Base-by-base conservation (phyloP, 208 protist species). In the Crithidia bombi region DNA sequence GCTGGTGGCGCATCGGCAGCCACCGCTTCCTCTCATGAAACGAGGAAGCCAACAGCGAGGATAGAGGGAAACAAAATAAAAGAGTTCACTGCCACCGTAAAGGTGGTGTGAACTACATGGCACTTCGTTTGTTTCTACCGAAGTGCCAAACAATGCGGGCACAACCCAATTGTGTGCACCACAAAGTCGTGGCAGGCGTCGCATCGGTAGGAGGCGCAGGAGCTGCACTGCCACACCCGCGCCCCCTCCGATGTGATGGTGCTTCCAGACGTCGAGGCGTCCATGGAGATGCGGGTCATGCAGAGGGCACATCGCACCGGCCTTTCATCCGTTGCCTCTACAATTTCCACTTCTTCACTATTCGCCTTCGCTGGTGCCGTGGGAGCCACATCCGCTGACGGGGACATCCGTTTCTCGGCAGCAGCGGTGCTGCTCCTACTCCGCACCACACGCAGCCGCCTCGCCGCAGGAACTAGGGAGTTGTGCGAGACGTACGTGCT, bases 401-500 rank as follows among this genome's bases (percentile, higher is more conserved):
- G 2, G 6, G 23, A 5, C 43, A 35, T 12, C 39, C 12, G 1
- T 44, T 6, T 19, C 23, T 14, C 7, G 19, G 30, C 15, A 47
- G 17, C 43, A 47, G 36, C 28, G 28, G 33, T 15, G n/a, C 33
- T 19, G 43, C 33, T 58, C 44, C 6, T 39, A 11, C 33, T 28
- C 0, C 28, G 33, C 35, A 69, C 44, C 14, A 68, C 63, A 14
- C 62, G 70, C 6, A 76, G 55, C 26, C 9, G 33, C 44, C 32
- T 56, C 47, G 69, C 67, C 12, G 78, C 71, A 19, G 87, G 75
- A 17, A 86, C 70, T 23, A 92, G 77, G n/a, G 73, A 73, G 63
- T 92, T 90, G 56, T 89, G 85, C 23, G 72, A 58, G 26, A 91
- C 82, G 57, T 89, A 91, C 5, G 75, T 86, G 30, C 65, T 69